Base-by-base conservation (phyloP, 2,329 filamentous ascomycete genomes). In the Malbranchea zuffiana region DNA sequence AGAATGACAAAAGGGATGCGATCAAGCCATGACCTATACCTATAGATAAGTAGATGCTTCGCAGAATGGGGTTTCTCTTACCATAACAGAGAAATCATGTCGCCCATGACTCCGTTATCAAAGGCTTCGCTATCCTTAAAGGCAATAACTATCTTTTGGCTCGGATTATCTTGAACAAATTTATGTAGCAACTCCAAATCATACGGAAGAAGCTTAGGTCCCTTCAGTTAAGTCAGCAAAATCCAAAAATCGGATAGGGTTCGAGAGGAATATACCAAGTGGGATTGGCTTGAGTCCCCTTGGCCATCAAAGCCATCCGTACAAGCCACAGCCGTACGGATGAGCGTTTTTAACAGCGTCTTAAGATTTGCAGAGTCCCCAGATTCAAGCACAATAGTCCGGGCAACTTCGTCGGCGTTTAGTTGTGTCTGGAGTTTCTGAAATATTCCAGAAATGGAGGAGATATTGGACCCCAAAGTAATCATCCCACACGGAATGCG, bases 1-100 rank as follows among this genome's bases (percentile, higher is more conserved):
- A 78, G 53, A 3, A 75, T 56, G 2, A 73, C 65, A 40, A 78
- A 71, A 0, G 73, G 72, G 35, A 79, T 71, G 18, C 75, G 70
- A 48, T 76, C 69, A 30, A 66, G 59, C 75, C 75, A 79, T 12
- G 67, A 72, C 72, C 42, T n/a, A 31, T 27, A 32, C 5, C 3
- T 5, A 29, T 21, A 15, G 31, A 35, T 59, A 47, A 58, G 56
- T 35, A 12, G 20, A 23, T 12, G 27, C 7, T 4, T 31, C 18
- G 16, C 12, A 40, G 8, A 21, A n/a, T 6, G 6, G 6, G 5
- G 16, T 18, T 6, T 27, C 25, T 55, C 56, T 43, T 53, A 74
- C 71, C 65, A 61, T 27, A 68, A 48, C 15, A 66, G 45, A 16
- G 58, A 62, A 18, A 68, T 50, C 13, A 69, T 48, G 43, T 69